phyloP scores from a whole-genome alignment of 768 basidiomycete genomes.

The Exsudoporus frostii region DNA sequence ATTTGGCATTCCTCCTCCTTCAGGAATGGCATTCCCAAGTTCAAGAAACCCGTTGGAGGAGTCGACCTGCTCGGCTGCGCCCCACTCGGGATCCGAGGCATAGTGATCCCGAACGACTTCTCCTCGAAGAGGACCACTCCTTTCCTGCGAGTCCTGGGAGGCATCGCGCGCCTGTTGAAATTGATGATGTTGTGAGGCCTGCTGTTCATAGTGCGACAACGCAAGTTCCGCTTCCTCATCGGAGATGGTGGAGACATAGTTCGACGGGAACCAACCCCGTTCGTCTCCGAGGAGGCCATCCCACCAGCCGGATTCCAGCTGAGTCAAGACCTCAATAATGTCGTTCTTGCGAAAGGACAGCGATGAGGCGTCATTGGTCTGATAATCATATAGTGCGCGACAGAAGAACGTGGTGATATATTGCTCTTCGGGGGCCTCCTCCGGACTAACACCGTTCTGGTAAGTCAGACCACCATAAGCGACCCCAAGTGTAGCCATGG shows the following conservation, averaged over 20 bases:
- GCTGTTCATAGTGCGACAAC: slow-evolving; percentile 36
- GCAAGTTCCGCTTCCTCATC: slow-evolving; percentile 78
- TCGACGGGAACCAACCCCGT: slow-evolving; percentile 96
- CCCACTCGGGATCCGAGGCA: slow-evolving; percentile 49
- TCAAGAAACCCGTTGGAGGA: slow-evolving; percentile 41
- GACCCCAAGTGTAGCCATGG: slow-evolving; percentile 27
- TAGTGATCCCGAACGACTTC: slow-evolving; percentile 27
- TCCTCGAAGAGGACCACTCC: not conserved
- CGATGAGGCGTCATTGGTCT: slow-evolving; percentile 83
- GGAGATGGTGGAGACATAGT: slow-evolving; percentile 80
- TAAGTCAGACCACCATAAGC: slow-evolving; percentile 21
- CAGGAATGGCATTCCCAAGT: slow-evolving; percentile 26
- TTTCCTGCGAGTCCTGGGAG: slow-evolving; percentile 15
- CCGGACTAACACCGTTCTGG: slow-evolving; percentile 23
- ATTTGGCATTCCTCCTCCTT: slow-evolving; percentile 42
- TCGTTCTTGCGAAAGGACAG: slow-evolving; percentile 85
- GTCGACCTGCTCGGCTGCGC: slow-evolving; percentile 9
- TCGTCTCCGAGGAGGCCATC: slow-evolving; percentile 88
- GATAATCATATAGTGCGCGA: slow-evolving; percentile 88
- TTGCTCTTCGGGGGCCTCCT: slow-evolving; percentile 49
- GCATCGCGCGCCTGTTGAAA: slow-evolving; percentile 12
- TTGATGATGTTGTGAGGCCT: slow-evolving; percentile 11
- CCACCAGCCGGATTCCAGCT: slow-evolving; percentile 97
- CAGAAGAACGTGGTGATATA: slow-evolving; percentile 77
- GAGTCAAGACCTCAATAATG: slow-evolving; percentile 90